These are phyloP conservation scores for Pichia eremophila DNA, from an alignment of 805 yeast species.

Conservation along the genomic window DNA sequence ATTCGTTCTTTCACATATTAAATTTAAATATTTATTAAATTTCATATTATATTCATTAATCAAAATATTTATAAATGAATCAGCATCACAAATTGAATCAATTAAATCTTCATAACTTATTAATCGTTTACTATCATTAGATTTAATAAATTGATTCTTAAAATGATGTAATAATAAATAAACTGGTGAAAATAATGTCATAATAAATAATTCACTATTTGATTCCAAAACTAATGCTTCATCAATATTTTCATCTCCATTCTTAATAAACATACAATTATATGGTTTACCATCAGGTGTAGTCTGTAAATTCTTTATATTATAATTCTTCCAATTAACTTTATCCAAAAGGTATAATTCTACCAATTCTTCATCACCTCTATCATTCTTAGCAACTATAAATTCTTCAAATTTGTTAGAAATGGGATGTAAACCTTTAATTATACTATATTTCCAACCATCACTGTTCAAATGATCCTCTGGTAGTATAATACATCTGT, in stretches of 20 bases:
- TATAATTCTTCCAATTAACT: constrained; percentile 4
- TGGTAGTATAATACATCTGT: background rate
- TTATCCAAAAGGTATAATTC: background rate
- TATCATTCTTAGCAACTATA: background rate
- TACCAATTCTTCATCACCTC: background rate
- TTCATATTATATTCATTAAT: background rate
- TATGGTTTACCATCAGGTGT: constrained; percentile 6
- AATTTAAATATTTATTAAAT: background rate
- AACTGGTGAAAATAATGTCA: constrained; percentile 31
- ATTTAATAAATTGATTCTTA: constrained; percentile 18
- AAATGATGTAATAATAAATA: constrained; percentile 33
- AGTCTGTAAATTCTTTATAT: background rate
- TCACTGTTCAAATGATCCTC: background rate
- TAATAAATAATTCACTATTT: constrained; percentile 30
- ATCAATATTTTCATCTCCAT: background rate
- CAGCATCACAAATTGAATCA: constrained; percentile 15
- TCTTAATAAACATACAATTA: constrained; percentile 2
- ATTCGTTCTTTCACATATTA: constrained; percentile 29
- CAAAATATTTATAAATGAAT: background rate
- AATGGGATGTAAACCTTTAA: background rate
- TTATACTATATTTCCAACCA: background rate
- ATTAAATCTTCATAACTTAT: constrained; percentile 35
- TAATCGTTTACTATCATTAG: constrained; percentile 16
- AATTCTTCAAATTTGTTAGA: background rate
- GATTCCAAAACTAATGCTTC: constrained; percentile 33